Percentiles rank a stretch among this genome's conserved stretches.
Evolutionary conservation across 1,139 yeast species (phyloP).

Genomic region (Blastobotrys raffinosifermentans): DNA sequence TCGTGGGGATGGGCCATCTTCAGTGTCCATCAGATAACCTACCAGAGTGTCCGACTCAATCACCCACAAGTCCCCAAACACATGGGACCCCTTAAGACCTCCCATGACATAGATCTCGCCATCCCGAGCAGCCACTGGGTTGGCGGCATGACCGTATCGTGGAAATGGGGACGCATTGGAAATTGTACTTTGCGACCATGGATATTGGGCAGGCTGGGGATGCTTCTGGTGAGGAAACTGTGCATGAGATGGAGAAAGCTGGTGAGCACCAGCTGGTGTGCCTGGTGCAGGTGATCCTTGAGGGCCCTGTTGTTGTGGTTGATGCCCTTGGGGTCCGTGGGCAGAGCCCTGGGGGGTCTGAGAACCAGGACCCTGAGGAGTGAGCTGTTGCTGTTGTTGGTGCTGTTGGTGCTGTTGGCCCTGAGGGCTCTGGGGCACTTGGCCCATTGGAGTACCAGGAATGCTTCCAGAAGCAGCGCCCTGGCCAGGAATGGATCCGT

Average conservation of each 20-base stretch:
- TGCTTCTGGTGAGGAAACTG: background rate
- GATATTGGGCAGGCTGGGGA: constrained; percentile 36
- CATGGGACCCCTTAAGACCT: constrained; percentile 87
- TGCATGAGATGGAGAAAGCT: constrained; percentile 1
- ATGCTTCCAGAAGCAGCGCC: too few relatives aligned
- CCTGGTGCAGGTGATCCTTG: constrained; percentile 1
- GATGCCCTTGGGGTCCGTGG: constrained; percentile 4
- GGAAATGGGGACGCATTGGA: constrained; percentile 80
- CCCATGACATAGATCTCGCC: constrained; percentile 90
- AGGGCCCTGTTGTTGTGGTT: constrained; percentile 3
- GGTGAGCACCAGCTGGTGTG: constrained; percentile 1
- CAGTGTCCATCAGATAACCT: constrained; percentile 63
- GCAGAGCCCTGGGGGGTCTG: background rate
- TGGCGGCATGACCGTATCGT: constrained; percentile 86
- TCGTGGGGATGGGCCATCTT: constrained; percentile 85
- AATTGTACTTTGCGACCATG: constrained; percentile 73
- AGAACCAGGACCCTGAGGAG: constrained; percentile 3
- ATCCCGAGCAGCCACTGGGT: constrained; percentile 62
- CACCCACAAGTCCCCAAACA: constrained; percentile 92
- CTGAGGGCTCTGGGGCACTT: constrained; percentile 1
- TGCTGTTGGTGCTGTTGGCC: constrained; percentile 5
- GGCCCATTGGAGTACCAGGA: too few relatives aligned
- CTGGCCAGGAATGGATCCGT: too few relatives aligned
- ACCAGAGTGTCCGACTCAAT: constrained; percentile 40
- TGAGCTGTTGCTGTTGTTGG: constrained; percentile 2